Base-by-base conservation (phyloP, 2,329 filamentous ascomycete genomes). In the Talaromyces sp. region DNA sequence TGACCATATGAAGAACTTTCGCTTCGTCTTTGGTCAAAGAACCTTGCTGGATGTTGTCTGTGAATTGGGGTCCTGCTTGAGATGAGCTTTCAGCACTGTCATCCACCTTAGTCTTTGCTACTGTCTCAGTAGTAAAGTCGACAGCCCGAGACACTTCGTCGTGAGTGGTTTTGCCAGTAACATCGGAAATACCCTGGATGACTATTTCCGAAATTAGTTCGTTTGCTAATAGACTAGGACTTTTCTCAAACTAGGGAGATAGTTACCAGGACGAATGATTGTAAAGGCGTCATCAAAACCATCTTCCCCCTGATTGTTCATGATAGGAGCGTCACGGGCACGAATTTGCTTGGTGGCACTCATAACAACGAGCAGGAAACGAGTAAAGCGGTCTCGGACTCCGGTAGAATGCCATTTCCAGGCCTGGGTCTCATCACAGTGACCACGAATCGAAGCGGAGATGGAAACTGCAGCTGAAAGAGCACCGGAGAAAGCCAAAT, bases 381-480 rank as follows among this genome's bases (percentile, higher is more conserved):
- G 76, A 2, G 78, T 79, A 66, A 83, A 83, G 7, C 73, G 73
- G 50, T 81, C 79, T 1, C 72, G 67, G 0, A 78, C 73, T 68
- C 81, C 82, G 44, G 73, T 75, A 1, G 72, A 72, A 66, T 83
- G 80, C 82, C 76, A 78, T 54, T 65, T 60, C 3, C 60, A 64
- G 6, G 79, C 79, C 9, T 60, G 65, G 5, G 62, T 16, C 68
- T 83, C 80, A 55, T 70, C 65, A 50, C 67, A 72, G 14, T 83
- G 37, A 7, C 37, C 37, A 39, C 37, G 37, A 39, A 39, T 39
- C 5, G 37, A 39, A 39, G 37, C 37, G 14, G 37, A 39, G 37
- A 83, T 81, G 0, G 81, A 80, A 0, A 70, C 70, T 1, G 80
- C 80, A 0, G 81, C 80, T 0, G 80, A 79, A 0, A 83, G 73